phyloP scores from a whole-genome alignment of 495 filamentous ascomycete genomes.

The Podospora appendiculata region DNA sequence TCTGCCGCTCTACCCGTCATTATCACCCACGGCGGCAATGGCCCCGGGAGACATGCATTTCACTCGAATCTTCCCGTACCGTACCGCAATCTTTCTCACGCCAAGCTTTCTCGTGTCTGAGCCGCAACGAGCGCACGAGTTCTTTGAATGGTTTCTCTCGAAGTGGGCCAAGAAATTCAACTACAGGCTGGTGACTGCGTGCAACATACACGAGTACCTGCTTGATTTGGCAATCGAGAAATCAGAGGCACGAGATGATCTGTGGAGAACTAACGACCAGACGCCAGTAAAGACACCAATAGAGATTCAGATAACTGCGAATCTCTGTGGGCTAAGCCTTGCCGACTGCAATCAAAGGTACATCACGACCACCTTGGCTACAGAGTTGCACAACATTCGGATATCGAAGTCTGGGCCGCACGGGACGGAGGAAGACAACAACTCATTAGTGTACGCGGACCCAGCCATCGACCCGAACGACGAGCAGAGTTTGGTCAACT shows the following conservation, averaged over 20 bases:
- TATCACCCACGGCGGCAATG: neutral
- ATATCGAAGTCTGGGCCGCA: neutral
- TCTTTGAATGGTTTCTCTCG: constrained; percentile 51
- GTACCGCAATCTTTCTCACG: constrained; percentile 52
- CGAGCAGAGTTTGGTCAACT: constrained; percentile 44
- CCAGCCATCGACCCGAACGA: constrained; percentile 41
- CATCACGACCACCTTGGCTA: constrained; percentile 11
- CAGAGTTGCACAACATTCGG: constrained; percentile 15
- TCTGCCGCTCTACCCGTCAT: constrained; percentile 15
- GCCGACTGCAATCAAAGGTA: constrained; percentile 19
- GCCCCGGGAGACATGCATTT: constrained; percentile 23
- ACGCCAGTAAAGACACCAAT: neutral
- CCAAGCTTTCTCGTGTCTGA: constrained; percentile 53
- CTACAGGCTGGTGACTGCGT: constrained; percentile 26
- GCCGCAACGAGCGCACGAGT: constrained; percentile 37
- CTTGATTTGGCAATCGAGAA: constrained; percentile 32
- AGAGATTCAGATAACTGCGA: constrained; percentile 10
- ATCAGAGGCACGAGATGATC: constrained; percentile 18
- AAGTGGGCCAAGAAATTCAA: constrained; percentile 14
- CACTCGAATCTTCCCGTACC: constrained; percentile 50
- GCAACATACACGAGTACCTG: constrained; percentile 36
- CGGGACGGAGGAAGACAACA: constrained; percentile 22
- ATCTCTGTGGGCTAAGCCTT: constrained; percentile 16
- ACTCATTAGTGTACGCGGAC: constrained; percentile 34
- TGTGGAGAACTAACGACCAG: constrained; percentile 9